Conservation (phyloP, 2,329 filamentous ascomycete genomes). For the Aspergillus novofumigatus region DNA sequence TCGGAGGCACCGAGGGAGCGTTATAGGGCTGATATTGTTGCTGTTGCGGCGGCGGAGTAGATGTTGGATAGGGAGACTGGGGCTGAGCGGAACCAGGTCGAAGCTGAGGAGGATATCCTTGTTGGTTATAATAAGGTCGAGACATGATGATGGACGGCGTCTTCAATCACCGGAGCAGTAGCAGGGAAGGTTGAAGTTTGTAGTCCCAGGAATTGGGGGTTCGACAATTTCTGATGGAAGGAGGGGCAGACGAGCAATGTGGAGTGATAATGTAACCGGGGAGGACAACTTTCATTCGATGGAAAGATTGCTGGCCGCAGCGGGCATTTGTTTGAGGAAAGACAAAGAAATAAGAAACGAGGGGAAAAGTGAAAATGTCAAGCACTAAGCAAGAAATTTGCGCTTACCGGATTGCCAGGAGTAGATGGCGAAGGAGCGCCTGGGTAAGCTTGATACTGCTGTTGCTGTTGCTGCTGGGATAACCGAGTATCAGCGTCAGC, state of each 20-base stretch:
- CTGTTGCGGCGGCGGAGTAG: slow-evolving; percentile 25
- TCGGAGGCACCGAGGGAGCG: slow-evolving; percentile 27
- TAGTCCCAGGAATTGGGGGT: slow-evolving; percentile 1
- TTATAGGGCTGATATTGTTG: slow-evolving; percentile 36
- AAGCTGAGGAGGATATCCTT: slow-evolving; percentile 33
- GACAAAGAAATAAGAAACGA: slow-evolving; percentile 1
- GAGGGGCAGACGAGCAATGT: slow-evolving; percentile 3
- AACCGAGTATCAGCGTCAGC: slow-evolving; percentile 3
- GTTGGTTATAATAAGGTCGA: slow-evolving; percentile 32
- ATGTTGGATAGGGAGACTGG: slow-evolving; percentile 35
- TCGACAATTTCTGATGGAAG: slow-evolving; percentile 2
- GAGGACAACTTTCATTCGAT: slow-evolving; percentile 10
- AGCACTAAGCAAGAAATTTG: slow-evolving; percentile 11
- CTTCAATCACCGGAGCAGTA: slow-evolving; percentile 11
- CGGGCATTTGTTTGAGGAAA: slow-evolving; percentile 1
- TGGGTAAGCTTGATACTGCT: slow-evolving; percentile 53
- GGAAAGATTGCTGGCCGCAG: slow-evolving; percentile 4
- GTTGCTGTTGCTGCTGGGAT: neutral
- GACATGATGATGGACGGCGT: slow-evolving; percentile 27
- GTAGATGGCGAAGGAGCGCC: slow-evolving; percentile 31
- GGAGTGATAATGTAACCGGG: slow-evolving; percentile 2
- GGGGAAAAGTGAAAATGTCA: neutral
- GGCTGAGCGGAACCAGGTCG: slow-evolving; percentile 30
- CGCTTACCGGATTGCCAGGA: slow-evolving; percentile 35
- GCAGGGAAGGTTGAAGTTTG: slow-evolving; percentile 6